Percentiles rank a stretch among this genome's conserved stretches.
These are phyloP conservation scores for Talaromyces liani DNA, from an alignment of 495 filamentous ascomycete genomes.

Conservation along the genomic window DNA sequence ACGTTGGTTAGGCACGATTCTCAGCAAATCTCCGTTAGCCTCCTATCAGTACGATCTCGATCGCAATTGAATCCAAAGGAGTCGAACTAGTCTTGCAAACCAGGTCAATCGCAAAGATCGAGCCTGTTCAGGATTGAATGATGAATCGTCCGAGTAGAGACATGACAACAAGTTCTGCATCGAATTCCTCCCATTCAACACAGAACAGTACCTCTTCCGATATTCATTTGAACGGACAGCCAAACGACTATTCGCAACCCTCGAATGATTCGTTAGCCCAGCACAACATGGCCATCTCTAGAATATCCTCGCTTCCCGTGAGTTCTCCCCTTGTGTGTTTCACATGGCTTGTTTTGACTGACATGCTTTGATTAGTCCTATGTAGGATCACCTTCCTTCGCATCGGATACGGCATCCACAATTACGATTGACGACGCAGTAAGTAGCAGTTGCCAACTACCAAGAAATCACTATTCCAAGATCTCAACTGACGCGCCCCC, in stretches of 20 bases:
- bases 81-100: background rate
- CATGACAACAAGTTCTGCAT: background rate
- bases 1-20: background rate
- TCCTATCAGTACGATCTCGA: background rate
- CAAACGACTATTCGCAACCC: background rate
- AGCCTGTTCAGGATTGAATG: background rate
- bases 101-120: background rate
- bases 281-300: background rate
- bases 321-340: background rate
- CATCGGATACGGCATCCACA: background rate
- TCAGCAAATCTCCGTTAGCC: background rate
- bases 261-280: background rate
- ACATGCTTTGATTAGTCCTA: background rate
- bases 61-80: background rate
- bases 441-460: background rate
- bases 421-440: background rate
- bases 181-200: background rate
- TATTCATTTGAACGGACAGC: background rate
- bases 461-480: background rate
- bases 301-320: background rate
- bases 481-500: background rate
- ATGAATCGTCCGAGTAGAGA: background rate
- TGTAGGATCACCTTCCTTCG: background rate
- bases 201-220: background rate
- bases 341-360: background rate